These are phyloP conservation scores for Nakazawaea wickerhamii DNA, from an alignment of 805 yeast genomes.

Conservation along the genomic window DNA sequence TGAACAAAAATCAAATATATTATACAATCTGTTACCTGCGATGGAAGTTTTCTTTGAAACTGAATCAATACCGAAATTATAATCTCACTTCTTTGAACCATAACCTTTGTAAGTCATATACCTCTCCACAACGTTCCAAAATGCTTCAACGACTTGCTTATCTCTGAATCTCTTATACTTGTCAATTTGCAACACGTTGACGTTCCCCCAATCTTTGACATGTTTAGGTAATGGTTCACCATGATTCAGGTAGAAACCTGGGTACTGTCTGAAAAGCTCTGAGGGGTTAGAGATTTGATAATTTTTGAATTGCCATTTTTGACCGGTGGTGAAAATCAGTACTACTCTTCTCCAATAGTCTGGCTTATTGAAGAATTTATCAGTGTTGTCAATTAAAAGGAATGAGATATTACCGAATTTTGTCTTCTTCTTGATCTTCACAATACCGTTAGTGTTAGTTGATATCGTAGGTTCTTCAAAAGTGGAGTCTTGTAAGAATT, in stretches of 20 bases:
- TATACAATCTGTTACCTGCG: slow-evolving; percentile 14
- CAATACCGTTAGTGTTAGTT: slow-evolving; percentile 32
- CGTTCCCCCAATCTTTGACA: slow-evolving; percentile 78
- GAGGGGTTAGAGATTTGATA: slow-evolving; percentile 83
- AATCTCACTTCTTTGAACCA: slow-evolving; percentile 17
- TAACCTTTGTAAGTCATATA: slow-evolving; percentile 66
- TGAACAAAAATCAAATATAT: slow-evolving; percentile 7
- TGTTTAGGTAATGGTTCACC: slow-evolving; percentile 77
- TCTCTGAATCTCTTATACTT: slow-evolving; percentile 83
- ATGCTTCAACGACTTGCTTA: slow-evolving; percentile 73
- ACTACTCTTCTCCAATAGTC: slow-evolving; percentile 98
- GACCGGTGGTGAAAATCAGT: slow-evolving; percentile 95
- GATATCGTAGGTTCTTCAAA: slow-evolving; percentile 48
- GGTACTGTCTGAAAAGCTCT: slow-evolving; percentile 70
- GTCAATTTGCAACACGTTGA: slow-evolving; percentile 70
- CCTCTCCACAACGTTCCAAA: slow-evolving; percentile 82
- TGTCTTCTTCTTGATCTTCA: slow-evolving; percentile 50
- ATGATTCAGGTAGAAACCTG: slow-evolving; percentile 70
- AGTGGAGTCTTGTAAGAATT: slow-evolving; percentile 67
- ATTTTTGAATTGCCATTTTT: slow-evolving; percentile 90
- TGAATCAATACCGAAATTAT: slow-evolving; percentile 14
- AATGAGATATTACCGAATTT: slow-evolving; percentile 57
- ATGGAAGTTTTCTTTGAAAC: slow-evolving; percentile 10
- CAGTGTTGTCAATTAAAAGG: slow-evolving; percentile 83
- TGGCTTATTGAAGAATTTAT: slow-evolving; percentile 81